Conservation (phyloP, 192 early-diverging fungal genomes). For the Backusella luteola region DNA sequence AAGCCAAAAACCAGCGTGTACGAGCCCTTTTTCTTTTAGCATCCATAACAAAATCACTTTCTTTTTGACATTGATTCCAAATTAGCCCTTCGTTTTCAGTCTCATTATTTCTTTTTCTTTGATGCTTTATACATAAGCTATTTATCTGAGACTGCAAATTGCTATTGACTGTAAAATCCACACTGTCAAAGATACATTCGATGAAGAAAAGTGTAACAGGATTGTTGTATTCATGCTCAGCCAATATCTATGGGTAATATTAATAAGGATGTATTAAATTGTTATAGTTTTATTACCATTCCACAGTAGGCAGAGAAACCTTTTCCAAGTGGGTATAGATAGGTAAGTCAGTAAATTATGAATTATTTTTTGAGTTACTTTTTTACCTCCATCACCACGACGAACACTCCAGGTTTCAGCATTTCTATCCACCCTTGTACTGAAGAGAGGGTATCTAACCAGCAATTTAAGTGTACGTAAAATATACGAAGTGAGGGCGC, state of each 20-base stretch:
- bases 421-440: slow-evolving; percentile 34
- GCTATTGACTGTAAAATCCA: not conserved
- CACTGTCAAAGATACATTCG: slow-evolving; percentile 14
- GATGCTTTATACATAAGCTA: slow-evolving; percentile 11
- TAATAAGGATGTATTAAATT: not conserved
- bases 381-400: slow-evolving; percentile 35
- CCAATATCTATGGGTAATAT: slow-evolving; percentile 19
- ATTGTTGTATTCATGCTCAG: slow-evolving; percentile 38
- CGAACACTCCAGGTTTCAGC: slow-evolving; percentile 40
- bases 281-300: slow-evolving; percentile 29
- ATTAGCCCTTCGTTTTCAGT: not conserved
- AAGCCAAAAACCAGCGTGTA: slow-evolving; percentile 35
- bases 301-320: slow-evolving; percentile 35
- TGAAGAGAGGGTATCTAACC: slow-evolving; percentile 34
- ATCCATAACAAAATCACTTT: not conserved
- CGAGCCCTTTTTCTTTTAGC: slow-evolving; percentile 9
- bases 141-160: not conserved
- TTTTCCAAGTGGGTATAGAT: not conserved
- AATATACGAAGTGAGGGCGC: slow-evolving; percentile 34
- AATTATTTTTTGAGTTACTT: too few species aligned
- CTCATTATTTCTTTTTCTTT: not conserved
- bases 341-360: not conserved
- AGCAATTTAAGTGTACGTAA: slow-evolving; percentile 32
- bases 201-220: slow-evolving; percentile 32
- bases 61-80: not conserved